phyloP scores from a whole-genome alignment of 148 eudicot species.

The Vaccinium vitisidaea region DNA sequence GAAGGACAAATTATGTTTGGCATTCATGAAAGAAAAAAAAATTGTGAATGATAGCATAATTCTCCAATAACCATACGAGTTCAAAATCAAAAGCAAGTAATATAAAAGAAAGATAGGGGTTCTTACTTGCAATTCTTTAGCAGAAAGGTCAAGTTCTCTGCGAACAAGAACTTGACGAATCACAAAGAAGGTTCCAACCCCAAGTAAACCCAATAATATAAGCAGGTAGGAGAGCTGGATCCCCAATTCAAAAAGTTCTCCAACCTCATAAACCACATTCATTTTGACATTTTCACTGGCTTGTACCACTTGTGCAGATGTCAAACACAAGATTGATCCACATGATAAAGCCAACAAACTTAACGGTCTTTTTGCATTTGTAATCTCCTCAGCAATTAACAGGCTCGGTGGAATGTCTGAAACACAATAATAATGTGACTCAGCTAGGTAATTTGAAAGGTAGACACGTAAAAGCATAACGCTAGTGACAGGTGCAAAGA shows the following conservation, averaged over 20 bases:
- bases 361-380: constrained; percentile 22
- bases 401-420: constrained; percentile 33
- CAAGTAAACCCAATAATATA: constrained; percentile 74
- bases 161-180: constrained; percentile 94
- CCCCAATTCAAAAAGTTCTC: constrained; percentile 86
- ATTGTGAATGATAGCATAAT: background rate
- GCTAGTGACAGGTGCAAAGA: background rate
- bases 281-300: constrained; percentile 48
- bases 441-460: background rate
- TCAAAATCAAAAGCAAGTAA: background rate
- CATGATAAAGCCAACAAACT: constrained; percentile 34
- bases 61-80: background rate
- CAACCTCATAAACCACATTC: constrained; percentile 68
- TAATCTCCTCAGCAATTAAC: constrained; percentile 19
- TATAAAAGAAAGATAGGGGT: background rate
- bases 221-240: constrained; percentile 89
- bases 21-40: background rate
- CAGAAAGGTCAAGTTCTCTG: constrained; percentile 96
- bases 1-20: background rate
- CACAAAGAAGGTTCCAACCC: constrained; percentile 81
- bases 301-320: constrained; percentile 52
- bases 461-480: background rate
- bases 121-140: constrained; percentile 88
- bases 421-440: constrained; percentile 10
- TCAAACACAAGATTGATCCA: constrained; percentile 50